Base-by-base conservation (phyloP, 1,139 yeast genomes). In the Candida glucosophila region DNA sequence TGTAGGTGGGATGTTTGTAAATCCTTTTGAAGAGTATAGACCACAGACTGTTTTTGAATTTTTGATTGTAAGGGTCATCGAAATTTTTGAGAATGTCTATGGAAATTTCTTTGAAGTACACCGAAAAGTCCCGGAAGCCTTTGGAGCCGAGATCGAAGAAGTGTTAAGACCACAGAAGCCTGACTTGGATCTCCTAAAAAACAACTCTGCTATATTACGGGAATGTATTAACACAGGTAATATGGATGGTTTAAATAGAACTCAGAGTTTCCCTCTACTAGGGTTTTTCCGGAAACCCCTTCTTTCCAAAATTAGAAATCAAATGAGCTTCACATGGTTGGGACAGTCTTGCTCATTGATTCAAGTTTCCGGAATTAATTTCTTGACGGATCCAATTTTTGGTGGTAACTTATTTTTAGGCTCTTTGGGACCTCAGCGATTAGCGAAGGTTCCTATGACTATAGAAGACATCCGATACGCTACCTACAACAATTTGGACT, bases 21-120 rank as follows among this genome's bases (percentile, higher is more conserved):
- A 88, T 44, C 97, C 97, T 3, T 88, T 88, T 45, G 70, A 69
- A n/a, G 95, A 88, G 44, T 88, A 88, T 47, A 61, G 96, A 24
- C 79, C 88, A 3, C 96, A 86, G 51, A 85, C 96, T 0, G 67
- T 85, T 5, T 81, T 82, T 47, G 96, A 88, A 54, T 88, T 86
- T 51, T 55, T 82, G 18, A 58, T 71, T 22, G 81, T 86, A 31
- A 57, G 95, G 16, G 35, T 83, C 4, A 50, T 76, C 33, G 95
- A 86, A 46, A 47, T 83, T 5, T 67, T 79, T 37, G 83, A 80
- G 39, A 55, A 68, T 29, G 58, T 68, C 20, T 76, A 77, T 27
- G 74, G 92, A 14, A 90, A 83, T 19, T 73, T 75, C 23, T 40
- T 59, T 22, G 70, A 63, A 33, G 33, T 58, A 4, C 68, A 63